These are phyloP conservation scores for Waitea zeae DNA, from an alignment of 1,284 basidiomycete genomes.

Conservation along the genomic window DNA sequence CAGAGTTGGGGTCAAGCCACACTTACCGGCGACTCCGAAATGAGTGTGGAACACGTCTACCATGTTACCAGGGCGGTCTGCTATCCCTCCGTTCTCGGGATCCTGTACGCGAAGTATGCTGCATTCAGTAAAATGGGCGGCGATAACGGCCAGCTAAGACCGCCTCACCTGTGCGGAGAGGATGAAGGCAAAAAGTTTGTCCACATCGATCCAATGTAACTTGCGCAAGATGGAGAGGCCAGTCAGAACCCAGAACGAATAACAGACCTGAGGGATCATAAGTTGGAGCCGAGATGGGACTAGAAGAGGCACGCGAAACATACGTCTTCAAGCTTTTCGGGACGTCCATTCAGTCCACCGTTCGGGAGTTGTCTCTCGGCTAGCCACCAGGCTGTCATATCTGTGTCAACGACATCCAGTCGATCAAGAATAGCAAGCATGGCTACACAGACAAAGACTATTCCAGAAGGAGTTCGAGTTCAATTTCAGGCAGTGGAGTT, in stretches of 20 bases:
- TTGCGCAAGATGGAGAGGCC: conserved; percentile 75
- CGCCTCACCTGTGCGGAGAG: conserved; percentile 66
- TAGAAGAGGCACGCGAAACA: conserved; percentile 10
- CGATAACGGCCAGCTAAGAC: too few relatives aligned
- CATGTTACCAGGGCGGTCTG: conserved; percentile 87
- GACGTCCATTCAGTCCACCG: conserved; percentile 89
- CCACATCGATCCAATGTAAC: conserved; percentile 78
- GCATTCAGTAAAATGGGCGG: too few relatives aligned
- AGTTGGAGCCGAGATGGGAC: neutral
- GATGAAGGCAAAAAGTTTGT: conserved; percentile 74
- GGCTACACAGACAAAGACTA: conserved; percentile 84
- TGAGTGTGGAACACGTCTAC: conserved; percentile 92
- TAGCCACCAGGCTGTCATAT: conserved; percentile 82
- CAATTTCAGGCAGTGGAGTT: neutral
- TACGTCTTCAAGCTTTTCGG: conserved; percentile 96
- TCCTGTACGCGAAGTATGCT: conserved; percentile 35
- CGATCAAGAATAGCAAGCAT: conserved; percentile 76
- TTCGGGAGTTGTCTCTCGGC: conserved; percentile 85
- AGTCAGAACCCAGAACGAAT: conserved; percentile 95
- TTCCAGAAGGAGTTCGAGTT: neutral
- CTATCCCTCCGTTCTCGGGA: conserved; percentile 80
- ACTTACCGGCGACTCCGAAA: conserved; percentile 91
- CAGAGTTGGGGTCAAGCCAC: conserved; percentile 14
- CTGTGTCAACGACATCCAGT: conserved; percentile 60
- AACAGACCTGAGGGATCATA: conserved; percentile 59